phyloP scores from a whole-genome alignment of 2,329 filamentous ascomycete species.

The Fusarium cicatricum region DNA sequence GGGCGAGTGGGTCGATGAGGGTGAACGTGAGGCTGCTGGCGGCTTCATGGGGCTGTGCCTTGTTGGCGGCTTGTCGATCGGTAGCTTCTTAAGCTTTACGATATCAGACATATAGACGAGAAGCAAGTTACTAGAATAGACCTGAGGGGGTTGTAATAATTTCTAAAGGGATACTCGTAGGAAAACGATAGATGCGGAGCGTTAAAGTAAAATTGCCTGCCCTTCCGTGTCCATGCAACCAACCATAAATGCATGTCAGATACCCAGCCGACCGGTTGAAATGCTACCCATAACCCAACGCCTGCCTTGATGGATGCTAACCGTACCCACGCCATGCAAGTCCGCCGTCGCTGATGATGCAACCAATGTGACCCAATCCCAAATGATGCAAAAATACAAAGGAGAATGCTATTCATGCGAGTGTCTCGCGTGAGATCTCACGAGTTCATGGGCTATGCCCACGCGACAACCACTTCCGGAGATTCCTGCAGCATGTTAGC shows the following conservation, averaged over 20 bases:
- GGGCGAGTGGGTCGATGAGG: conserved; percentile 79
- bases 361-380: conserved; percentile 27
- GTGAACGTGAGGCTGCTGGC: conserved; percentile 87
- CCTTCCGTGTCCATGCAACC: conserved; percentile 22
- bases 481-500: conserved; percentile 38
- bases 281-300: conserved; percentile 31
- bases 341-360: conserved; percentile 30
- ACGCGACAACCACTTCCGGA: conserved; percentile 30
- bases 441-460: conserved; percentile 10
- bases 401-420: too few species aligned
- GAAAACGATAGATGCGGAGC: conserved; percentile 19
- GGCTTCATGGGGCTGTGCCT: conserved; percentile 94
- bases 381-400: conserved; percentile 31
- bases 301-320: conserved; percentile 34
- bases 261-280: conserved; percentile 22
- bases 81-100: conserved; percentile 90
- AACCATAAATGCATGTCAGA: conserved; percentile 25
- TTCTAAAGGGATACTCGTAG: neutral
- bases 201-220: conserved; percentile 12
- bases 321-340: conserved; percentile 35
- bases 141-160: neutral
- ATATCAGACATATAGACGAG: conserved; percentile 60
- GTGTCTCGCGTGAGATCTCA: neutral
- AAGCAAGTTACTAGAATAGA: conserved; percentile 14
- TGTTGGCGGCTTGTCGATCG: conserved; percentile 81